Evolutionary conservation across 2,329 filamentous ascomycete species (phyloP), one percentile per base, ranked within the genome.

Genomic region (Monilinia vaccinii-corymbosi): DNA sequence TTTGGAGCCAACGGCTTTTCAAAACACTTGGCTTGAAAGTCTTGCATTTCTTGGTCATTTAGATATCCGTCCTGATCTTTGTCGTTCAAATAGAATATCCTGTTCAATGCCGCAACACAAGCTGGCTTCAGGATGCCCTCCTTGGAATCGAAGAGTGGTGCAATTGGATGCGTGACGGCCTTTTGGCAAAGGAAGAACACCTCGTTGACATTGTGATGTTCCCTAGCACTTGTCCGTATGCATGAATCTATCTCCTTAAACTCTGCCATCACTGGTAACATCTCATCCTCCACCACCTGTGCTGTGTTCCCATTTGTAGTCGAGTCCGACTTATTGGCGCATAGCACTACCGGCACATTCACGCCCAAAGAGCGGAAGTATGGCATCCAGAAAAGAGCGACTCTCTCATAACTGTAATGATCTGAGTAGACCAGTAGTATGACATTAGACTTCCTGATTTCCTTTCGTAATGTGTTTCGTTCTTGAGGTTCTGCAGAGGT

Each of bases 161-260:
- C 93, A 66, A 99, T 96, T 0, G 94, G 94, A 73, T 97, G 92
- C 2, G 92, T 97, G 68, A 99, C 93, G 21, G 94, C 94, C 72
- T 97, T 97, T 74, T 99, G 94, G 73, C 94, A 99, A 16, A 99
- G 84, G 70, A 96, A 97, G 76, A 99, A 97, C 62, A 93, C 91
- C 73, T 93, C 92, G 72, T 96, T 96, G 72, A 97, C 89, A 73
- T 97, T 97, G 68, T 88, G 86, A 71, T 96, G 91, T 69, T 96
- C 90, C 68, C 90, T 85, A 23, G 93, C 91, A 74, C 92, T 97
- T 10, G 92, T 91, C 60, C 94, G 84, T 71, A 99, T 97, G 75
- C 94, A 99, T 0, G 92, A 96, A 73, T 99, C 94, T 65, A 99
- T 97, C 74, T 97, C 94, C 71, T 96, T 93, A 76, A 97, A 99